Evolutionary conservation across 2,329 filamentous ascomycete genomes (phyloP), one percentile per base, ranked within the genome.

Genomic region (Fusarium tuaranense): DNA sequence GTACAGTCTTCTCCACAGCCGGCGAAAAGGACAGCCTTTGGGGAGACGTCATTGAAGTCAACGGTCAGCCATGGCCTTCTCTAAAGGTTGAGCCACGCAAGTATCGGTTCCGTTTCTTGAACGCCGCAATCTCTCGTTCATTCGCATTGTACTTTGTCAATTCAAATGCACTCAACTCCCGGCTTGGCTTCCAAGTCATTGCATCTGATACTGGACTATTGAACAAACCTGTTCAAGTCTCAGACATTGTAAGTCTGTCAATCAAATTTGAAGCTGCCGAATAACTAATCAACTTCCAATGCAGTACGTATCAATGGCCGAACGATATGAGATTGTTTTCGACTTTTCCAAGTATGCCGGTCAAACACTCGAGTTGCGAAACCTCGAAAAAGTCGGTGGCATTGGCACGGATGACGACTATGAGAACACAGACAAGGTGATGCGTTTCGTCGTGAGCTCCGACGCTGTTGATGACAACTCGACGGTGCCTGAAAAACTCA

Each of bases 41-140:
- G 76, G 89, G 89, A 41, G 89, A 91, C 74, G 81, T 89, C 3
- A 89, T 90, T 61, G 85, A 90, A 53, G 88, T 90, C 65, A 91
- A 91, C 73, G 87, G 87, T 2, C 86, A 88, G 70, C 89, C 89
- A 4, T 91, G 89, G 89, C 89, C 89, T 4, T 90, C 84, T 71
- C 74, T 90, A 12, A 83, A 86, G n/a, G 89, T 91, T 5, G 87
- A 91, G 79, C 88, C 88, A 8, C 86, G 89, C 77, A 91, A 90
- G 78, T 91, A 91, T 79, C 87, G 89, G 22, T 86, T 91, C 73
- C 83, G 89, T 3, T 77, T 90, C 65, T 83, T 89, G 30, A 86
- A 90, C 78, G 84, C 86, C 13, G 83, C 86, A n/a, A 76, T 88
- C 61, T 86, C 83, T 30, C 80, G 86, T 57, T 83, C 84, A 18